These are phyloP conservation scores for Cercospora sp. DNA, from an alignment of 2,329 filamentous ascomycete species.

Conservation along the genomic window DNA sequence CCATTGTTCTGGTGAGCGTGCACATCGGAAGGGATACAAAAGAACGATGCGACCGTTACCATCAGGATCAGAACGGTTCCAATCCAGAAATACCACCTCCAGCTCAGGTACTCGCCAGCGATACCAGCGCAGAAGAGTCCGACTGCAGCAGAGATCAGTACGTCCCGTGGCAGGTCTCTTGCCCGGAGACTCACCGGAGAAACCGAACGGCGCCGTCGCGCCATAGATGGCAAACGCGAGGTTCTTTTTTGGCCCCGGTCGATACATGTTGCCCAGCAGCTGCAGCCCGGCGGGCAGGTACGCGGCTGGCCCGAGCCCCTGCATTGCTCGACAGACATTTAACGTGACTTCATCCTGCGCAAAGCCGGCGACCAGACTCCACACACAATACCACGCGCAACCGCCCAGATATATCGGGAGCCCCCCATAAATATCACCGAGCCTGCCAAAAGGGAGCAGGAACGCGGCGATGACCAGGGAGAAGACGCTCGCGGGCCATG, in stretches of 20 bases:
- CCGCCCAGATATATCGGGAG: slow-evolving; percentile 62
- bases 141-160: slow-evolving; percentile 22
- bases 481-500: slow-evolving; percentile 56
- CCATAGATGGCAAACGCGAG: slow-evolving; percentile 47
- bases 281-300: slow-evolving; percentile 39
- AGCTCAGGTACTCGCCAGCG: slow-evolving; percentile 55
- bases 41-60: slow-evolving; percentile 48
- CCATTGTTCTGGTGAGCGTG: slow-evolving; percentile 40
- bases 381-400: slow-evolving; percentile 48
- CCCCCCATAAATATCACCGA: slow-evolving; percentile 62
- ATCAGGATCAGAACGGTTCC: slow-evolving; percentile 56
- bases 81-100: slow-evolving; percentile 70
- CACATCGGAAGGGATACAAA: slow-evolving; percentile 55
- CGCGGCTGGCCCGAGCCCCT: slow-evolving; percentile 41
- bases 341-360: slow-evolving; percentile 39
- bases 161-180: neutral
- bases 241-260: slow-evolving; percentile 42
- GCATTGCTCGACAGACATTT: slow-evolving; percentile 39
- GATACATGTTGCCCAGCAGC: slow-evolving; percentile 39
- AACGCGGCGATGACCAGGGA: slow-evolving; percentile 53
- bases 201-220: slow-evolving; percentile 56
- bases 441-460: slow-evolving; percentile 49
- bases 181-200: slow-evolving; percentile 47
- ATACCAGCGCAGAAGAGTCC: slow-evolving; percentile 68
- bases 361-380: slow-evolving; percentile 39